Evolutionary conservation across 1,139 yeast genomes (phyloP).

Genomic region (Sugiyamaella neomexicana): DNA sequence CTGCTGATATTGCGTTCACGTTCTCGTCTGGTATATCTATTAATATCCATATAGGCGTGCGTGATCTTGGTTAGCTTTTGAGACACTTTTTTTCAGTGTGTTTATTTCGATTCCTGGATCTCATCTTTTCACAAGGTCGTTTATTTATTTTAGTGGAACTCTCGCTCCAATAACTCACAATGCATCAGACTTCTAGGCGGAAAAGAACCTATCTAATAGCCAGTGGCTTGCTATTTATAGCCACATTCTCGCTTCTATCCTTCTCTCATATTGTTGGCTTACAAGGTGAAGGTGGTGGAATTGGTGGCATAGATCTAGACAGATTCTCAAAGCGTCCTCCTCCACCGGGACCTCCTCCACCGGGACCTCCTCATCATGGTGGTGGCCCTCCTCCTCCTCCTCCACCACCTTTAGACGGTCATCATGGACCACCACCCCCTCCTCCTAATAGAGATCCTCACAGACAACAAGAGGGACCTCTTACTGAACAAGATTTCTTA

Average conservation of each 20-base stretch:
- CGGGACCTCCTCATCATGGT: too few relatives aligned
- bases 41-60: too few relatives aligned
- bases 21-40: too few relatives aligned
- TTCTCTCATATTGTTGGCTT: constrained; percentile 1
- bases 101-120: background rate
- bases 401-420: too few relatives aligned
- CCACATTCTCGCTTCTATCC: constrained; percentile 2
- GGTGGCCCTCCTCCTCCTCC: too few relatives aligned
- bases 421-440: too few relatives aligned
- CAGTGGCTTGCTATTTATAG: constrained; percentile 1
- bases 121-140: background rate
- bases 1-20: too few relatives aligned
- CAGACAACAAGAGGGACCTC: background rate
- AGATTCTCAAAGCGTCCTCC: too few relatives aligned
- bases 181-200: constrained; percentile 5
- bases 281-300: constrained; percentile 3
- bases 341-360: too few relatives aligned
- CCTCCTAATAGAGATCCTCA: too few relatives aligned
- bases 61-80: too few relatives aligned
- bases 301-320: constrained; percentile 5
- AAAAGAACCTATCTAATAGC: constrained; percentile 4
- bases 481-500: background rate
- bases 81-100: too few relatives aligned
- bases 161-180: background rate
- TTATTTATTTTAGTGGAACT: background rate